A percentile compares a stretch with the other conserved stretches of the same genome.
phyloP scores from a whole-genome alignment of 768 basidiomycete genomes.

The Calocera viscosa region DNA sequence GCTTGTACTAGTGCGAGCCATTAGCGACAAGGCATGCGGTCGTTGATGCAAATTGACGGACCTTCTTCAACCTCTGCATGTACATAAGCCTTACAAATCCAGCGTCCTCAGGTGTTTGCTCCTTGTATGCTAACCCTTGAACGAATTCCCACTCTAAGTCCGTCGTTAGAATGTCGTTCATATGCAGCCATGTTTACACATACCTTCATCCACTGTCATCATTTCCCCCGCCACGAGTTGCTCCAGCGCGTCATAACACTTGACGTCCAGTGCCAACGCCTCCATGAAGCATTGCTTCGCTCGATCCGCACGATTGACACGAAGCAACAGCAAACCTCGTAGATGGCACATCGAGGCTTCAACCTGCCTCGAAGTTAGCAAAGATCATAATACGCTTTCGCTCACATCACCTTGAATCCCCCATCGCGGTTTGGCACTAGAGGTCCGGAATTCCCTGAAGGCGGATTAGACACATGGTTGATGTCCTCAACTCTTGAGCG shows the following conservation, averaged over 20 bases:
- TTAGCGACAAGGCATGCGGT: neutral
- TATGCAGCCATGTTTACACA: constrained; percentile 10
- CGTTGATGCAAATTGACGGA: constrained; percentile 14
- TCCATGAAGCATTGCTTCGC: constrained; percentile 96
- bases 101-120: constrained; percentile 78
- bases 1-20: constrained; percentile 42
- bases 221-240: constrained; percentile 84
- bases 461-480: neutral
- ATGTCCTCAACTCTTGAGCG: constrained; percentile 17
- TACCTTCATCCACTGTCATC: constrained; percentile 93
- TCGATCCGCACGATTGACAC: constrained; percentile 76
- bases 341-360: constrained; percentile 97
- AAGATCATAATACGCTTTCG: constrained; percentile 3
- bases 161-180: neutral
- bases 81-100: constrained; percentile 90
- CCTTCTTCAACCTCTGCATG: constrained; percentile 76
- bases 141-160: constrained; percentile 92
- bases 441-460: constrained; percentile 48
- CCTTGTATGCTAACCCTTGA: constrained; percentile 63
- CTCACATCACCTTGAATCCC: constrained; percentile 67
- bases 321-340: constrained; percentile 85
- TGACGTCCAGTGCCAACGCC: constrained; percentile 84
- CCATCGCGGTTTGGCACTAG: constrained; percentile 74
- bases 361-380: constrained; percentile 39
- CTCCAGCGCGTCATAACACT: constrained; percentile 92